Evolutionary conservation across 495 filamentous ascomycete genomes (phyloP).

Genomic region (Aspergillus saccharolyticus): DNA sequence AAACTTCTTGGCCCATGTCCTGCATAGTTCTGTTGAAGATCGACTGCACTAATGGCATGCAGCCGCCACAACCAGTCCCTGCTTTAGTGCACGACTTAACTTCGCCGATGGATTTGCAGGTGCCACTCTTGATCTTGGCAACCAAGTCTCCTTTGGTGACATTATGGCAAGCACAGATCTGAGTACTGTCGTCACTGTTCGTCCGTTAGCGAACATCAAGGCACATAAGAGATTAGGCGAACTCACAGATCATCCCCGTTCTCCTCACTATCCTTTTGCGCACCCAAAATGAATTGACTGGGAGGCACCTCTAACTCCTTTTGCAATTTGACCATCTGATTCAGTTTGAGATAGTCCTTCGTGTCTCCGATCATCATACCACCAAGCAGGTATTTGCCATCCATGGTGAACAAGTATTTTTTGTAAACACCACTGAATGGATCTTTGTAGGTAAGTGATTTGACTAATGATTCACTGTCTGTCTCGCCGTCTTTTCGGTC

Average conservation of each 20-base stretch:
- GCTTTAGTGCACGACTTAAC: constrained; percentile 94
- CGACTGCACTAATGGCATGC: constrained; percentile 84
- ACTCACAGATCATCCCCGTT: constrained; percentile 62
- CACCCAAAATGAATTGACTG: constrained; percentile 84
- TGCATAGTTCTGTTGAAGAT: constrained; percentile 94
- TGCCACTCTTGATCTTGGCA: constrained; percentile 68
- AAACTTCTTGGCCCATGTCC: constrained; percentile 84
- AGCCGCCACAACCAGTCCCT: constrained; percentile 90
- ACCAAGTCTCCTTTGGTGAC: constrained; percentile 84
- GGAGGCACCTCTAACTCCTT: constrained; percentile 80
- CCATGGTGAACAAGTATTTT: constrained; percentile 89
- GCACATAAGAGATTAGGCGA: background rate
- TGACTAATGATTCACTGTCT: constrained; percentile 55
- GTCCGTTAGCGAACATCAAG: constrained; percentile 8
- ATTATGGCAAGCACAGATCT: constrained; percentile 96
- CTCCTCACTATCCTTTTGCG: constrained; percentile 67
- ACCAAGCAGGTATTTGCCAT: constrained; percentile 88
- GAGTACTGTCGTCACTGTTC: constrained; percentile 70
- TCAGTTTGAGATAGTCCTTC: constrained; percentile 87
- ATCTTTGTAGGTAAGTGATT: constrained; percentile 88
- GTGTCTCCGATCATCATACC: constrained; percentile 99
- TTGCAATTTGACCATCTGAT: constrained; percentile 87
- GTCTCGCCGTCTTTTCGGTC: constrained; percentile 28
- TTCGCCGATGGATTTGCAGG: constrained; percentile 79
- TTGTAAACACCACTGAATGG: constrained; percentile 94